Conservation (phyloP, 176 grass and related monocot species). For the Triticum urartu region DNA sequence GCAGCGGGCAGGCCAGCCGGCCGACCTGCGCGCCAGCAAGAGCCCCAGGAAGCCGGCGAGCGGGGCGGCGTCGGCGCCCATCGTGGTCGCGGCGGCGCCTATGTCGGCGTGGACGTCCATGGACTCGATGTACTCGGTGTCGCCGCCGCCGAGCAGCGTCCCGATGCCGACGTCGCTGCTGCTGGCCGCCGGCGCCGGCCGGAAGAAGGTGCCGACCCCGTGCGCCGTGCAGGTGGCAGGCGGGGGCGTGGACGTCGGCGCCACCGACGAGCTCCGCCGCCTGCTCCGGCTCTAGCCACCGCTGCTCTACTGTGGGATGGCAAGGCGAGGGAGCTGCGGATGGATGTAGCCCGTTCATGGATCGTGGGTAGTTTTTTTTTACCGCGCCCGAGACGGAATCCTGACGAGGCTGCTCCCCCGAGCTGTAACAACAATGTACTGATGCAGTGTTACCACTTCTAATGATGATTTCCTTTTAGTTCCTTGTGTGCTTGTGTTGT, state of each 20-base stretch:
- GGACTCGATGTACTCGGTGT: conserved; percentile 60
- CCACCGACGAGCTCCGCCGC: conserved; percentile 72
- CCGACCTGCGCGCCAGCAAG: conserved; percentile 23
- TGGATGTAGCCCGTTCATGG: background rate
- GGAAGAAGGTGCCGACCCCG: conserved; percentile 35
- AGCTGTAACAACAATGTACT: conserved; percentile 3
- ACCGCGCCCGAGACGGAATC: conserved; percentile 14
- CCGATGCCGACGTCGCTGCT: conserved; percentile 75
- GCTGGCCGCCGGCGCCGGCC: background rate
- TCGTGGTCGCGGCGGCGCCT: conserved; percentile 17
- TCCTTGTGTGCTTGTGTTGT: background rate
- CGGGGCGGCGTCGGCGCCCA: conserved; percentile 25
- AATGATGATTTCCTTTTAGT: background rate
- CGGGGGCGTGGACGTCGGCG: conserved; percentile 44
- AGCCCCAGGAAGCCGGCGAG: conserved; percentile 5
- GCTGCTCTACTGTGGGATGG: background rate
- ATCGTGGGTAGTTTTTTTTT: conserved; percentile 27
- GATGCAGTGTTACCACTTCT: background rate
- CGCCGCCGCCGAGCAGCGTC: conserved; percentile 77
- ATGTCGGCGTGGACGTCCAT: conserved; percentile 27
- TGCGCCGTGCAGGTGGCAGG: conserved; percentile 41
- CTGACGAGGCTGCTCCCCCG: background rate
- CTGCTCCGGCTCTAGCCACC: conserved; percentile 57
- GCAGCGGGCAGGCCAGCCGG: background rate
- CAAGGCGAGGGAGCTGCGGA: background rate